Conservation (phyloP, 345 rosid genomes). For the Mangifera indica region DNA sequence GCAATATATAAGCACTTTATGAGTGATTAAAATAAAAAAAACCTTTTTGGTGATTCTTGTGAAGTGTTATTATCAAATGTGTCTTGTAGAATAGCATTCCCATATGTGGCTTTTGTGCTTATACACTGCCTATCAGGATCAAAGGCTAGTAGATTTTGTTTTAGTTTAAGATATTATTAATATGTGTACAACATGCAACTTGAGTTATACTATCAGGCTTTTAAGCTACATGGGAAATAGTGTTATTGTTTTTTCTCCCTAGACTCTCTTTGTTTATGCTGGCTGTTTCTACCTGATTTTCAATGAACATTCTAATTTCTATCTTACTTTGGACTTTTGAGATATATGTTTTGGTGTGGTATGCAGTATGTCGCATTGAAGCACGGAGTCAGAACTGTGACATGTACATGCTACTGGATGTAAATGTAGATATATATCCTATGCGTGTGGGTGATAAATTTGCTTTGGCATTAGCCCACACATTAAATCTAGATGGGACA, state of each 20-base stretch:
- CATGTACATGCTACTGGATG: slow-evolving; percentile 67
- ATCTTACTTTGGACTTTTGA: not conserved
- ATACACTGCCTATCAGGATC: not conserved
- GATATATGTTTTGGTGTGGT: not conserved
- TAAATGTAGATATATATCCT: slow-evolving; percentile 62
- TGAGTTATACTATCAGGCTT: not conserved
- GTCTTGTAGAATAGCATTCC: not conserved
- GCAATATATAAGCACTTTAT: no score
- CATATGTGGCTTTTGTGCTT: not conserved
- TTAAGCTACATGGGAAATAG: not conserved
- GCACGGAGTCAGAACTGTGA: slow-evolving; percentile 64
- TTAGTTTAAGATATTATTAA: not conserved
- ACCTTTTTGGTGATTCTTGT: not conserved
- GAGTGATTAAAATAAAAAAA: not conserved
- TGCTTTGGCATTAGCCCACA: slow-evolving; percentile 60
- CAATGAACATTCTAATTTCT: not conserved
- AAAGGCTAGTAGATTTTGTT: not conserved
- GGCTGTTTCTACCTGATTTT: not conserved
- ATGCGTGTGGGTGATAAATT: slow-evolving; percentile 61
- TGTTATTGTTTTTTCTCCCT: no score
- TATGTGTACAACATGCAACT: not conserved
- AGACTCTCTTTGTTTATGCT: not conserved
- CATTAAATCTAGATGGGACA: slow-evolving; percentile 65
- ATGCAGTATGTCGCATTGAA: slow-evolving; percentile 64
- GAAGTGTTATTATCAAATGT: no score